phyloP scores from a whole-genome alignment of 1,284 basidiomycete genomes.

The Malassezia nana region DNA sequence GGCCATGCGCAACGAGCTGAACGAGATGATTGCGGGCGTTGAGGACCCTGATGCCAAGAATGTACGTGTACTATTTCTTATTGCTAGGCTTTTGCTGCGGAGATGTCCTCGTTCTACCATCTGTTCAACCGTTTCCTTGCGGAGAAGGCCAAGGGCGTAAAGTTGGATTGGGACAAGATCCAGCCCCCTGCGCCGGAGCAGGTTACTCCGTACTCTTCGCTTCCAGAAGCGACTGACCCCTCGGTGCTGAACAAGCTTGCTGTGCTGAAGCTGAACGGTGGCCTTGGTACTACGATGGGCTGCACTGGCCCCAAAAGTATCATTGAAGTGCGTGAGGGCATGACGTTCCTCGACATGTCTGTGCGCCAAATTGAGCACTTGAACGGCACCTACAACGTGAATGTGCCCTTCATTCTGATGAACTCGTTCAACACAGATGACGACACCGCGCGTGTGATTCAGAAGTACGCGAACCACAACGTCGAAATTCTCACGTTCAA shows the following conservation, averaged over 20 bases:
- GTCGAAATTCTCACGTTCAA: slow-evolving; percentile 62
- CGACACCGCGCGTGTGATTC: slow-evolving; percentile 63
- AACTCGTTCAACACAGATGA: slow-evolving; percentile 93
- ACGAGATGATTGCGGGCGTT: slow-evolving; percentile 65
- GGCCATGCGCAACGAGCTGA: slow-evolving; percentile 97
- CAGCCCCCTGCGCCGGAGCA: slow-evolving; percentile 85
- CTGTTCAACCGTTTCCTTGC: slow-evolving; percentile 96
- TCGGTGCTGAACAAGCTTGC: slow-evolving; percentile 58
- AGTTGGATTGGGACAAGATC: slow-evolving; percentile 98
- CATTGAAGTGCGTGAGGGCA: slow-evolving; percentile 61
- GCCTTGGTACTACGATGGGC: slow-evolving; percentile 94
- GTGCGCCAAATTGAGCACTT: slow-evolving; percentile 89
- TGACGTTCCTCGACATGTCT: slow-evolving; percentile 96
- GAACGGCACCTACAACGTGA: slow-evolving; percentile 58
- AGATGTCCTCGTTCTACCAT: slow-evolving; percentile 98
- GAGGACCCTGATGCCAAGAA: slow-evolving; percentile 58
- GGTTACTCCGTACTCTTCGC: slow-evolving; percentile 75
- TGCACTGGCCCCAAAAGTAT: slow-evolving; percentile 58
- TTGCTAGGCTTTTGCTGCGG: slow-evolving; percentile 76
- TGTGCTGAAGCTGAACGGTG: slow-evolving; percentile 98
- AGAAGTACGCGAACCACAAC: slow-evolving; percentile 83
- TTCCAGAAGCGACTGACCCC: slow-evolving; percentile 50
- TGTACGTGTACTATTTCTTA: slow-evolving; percentile 53
- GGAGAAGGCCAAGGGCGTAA: slow-evolving; percentile 85
- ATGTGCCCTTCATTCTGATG: slow-evolving; percentile 96